phyloP scores from a whole-genome alignment of 495 filamentous ascomycete genomes.

The Margaritispora aquatica region DNA sequence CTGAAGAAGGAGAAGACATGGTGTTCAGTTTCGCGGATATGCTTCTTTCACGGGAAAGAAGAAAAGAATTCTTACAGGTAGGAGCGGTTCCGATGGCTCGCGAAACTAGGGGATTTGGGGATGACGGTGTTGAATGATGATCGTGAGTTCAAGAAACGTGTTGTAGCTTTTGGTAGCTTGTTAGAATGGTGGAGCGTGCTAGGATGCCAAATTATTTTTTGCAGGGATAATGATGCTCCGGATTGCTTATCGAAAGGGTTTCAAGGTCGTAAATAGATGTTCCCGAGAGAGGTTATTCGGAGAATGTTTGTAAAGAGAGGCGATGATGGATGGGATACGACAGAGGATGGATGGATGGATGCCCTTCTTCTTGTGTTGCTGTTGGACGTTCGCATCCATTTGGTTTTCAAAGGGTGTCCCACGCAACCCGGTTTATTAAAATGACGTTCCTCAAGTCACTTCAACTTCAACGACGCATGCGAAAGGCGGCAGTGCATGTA shows the following conservation, averaged over 20 bases:
- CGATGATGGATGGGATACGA: background rate
- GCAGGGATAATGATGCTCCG: background rate
- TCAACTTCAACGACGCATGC: background rate
- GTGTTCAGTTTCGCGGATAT: slow-evolving; percentile 14
- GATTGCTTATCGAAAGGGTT: background rate
- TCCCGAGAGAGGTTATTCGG: background rate
- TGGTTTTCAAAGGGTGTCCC: background rate
- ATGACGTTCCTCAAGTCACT: background rate
- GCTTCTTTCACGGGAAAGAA: background rate
- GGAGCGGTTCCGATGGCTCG: background rate
- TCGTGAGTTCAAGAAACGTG: background rate
- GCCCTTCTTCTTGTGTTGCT: background rate
- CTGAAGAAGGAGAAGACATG: slow-evolving; percentile 68
- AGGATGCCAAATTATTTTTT: background rate
- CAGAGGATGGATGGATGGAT: no score
- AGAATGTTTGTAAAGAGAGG: background rate
- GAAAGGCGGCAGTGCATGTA: background rate
- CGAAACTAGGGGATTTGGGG: background rate
- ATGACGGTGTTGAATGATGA: background rate
- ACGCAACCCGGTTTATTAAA: background rate
- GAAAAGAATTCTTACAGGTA: background rate
- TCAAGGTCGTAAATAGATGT: background rate
- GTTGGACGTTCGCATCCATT: background rate
- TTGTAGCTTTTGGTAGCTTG: background rate
- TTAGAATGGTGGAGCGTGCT: background rate